Conservation (phyloP, 352 stramenopile genomes). For the Pythium aphanidermatum region DNA sequence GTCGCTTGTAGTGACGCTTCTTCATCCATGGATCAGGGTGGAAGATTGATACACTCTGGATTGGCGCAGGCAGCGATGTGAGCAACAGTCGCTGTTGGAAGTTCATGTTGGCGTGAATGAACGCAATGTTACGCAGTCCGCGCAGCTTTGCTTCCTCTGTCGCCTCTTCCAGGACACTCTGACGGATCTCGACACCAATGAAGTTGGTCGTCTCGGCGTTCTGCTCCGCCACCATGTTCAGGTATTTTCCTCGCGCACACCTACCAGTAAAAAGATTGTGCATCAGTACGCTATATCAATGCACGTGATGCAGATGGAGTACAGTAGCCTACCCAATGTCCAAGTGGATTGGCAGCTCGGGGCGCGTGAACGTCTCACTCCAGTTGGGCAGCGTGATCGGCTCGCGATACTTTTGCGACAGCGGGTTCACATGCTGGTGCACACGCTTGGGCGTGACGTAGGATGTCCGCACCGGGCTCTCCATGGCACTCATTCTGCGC, state of each 20-base stretch:
- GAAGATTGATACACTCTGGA: slow-evolving; percentile 83
- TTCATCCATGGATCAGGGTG: slow-evolving; percentile 89
- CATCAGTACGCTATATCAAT: too few species aligned
- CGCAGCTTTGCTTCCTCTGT: slow-evolving; percentile 32
- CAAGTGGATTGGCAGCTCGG: slow-evolving; percentile 62
- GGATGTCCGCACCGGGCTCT: too few species aligned
- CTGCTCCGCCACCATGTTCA: slow-evolving; percentile 53
- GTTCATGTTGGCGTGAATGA: slow-evolving; percentile 86
- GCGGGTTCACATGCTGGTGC: slow-evolving; percentile 83
- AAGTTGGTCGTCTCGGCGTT: slow-evolving; percentile 46
- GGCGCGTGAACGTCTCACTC: slow-evolving; percentile 33
- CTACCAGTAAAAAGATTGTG: slow-evolving; percentile 2
- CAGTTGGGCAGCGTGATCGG: slow-evolving; percentile 64
- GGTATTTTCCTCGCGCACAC: slow-evolving; percentile 63
- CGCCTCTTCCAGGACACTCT: slow-evolving; percentile 66
- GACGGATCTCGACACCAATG: slow-evolving; percentile 80
- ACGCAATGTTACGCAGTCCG: slow-evolving; percentile 54
- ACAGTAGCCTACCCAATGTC: slow-evolving; percentile 58
- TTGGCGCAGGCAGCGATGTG: slow-evolving; percentile 38
- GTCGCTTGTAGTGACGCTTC: slow-evolving; percentile 79
- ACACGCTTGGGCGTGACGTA: slow-evolving; percentile 46
- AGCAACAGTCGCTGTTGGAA: slow-evolving; percentile 59
- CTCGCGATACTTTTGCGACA: slow-evolving; percentile 54
- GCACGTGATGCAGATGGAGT: neutral
- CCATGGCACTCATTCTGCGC: too few species aligned